Percentiles rank a stretch among this genome's conserved stretches.
These are phyloP conservation scores for Pythium biforme DNA, from an alignment of 352 stramenopile genomes.

Conservation along the genomic window DNA sequence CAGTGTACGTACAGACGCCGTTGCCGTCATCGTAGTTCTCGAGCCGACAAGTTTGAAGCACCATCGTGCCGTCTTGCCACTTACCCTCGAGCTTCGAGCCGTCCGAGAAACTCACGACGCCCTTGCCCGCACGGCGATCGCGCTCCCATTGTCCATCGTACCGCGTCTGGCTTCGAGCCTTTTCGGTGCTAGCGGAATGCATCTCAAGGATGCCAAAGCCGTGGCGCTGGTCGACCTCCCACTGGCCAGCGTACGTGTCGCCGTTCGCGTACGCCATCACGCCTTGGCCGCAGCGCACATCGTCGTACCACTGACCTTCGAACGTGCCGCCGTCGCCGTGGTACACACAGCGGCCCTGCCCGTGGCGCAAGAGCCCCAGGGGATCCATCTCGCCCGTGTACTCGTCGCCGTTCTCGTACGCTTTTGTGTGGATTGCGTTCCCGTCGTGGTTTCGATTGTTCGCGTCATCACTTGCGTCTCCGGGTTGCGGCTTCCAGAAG, in stretches of 20 bases:
- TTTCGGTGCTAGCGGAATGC: background rate
- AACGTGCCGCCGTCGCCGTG: constrained; percentile 49
- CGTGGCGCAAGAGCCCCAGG: constrained; percentile 34
- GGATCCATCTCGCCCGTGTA: constrained; percentile 68
- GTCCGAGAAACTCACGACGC: constrained; percentile 62
- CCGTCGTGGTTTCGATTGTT: constrained; percentile 32
- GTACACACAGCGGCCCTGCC: constrained; percentile 65
- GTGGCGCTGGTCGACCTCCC: constrained; percentile 45
- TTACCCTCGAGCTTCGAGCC: constrained; percentile 39
- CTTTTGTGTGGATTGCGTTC: constrained; percentile 45
- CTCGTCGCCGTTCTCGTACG: constrained; percentile 56
- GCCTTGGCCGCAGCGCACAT: constrained; percentile 47
- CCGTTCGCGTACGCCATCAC: constrained; percentile 51
- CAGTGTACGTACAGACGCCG: constrained; percentile 46
- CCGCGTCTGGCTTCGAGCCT: constrained; percentile 23
- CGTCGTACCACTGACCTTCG: constrained; percentile 64
- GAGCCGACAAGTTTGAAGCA: constrained; percentile 24
- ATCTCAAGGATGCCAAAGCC: constrained; percentile 51
- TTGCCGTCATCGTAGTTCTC: constrained; percentile 58
- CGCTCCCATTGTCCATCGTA: constrained; percentile 81
- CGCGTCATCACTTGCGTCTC: constrained; percentile 11
- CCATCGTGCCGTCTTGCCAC: constrained; percentile 35
- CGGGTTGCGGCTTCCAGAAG: constrained; percentile 59
- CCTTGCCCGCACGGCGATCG: constrained; percentile 53
- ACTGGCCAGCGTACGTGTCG: constrained; percentile 53